Evolutionary conservation across 83 land plant species (phyloP).

Genomic region (Larix sibirica): DNA sequence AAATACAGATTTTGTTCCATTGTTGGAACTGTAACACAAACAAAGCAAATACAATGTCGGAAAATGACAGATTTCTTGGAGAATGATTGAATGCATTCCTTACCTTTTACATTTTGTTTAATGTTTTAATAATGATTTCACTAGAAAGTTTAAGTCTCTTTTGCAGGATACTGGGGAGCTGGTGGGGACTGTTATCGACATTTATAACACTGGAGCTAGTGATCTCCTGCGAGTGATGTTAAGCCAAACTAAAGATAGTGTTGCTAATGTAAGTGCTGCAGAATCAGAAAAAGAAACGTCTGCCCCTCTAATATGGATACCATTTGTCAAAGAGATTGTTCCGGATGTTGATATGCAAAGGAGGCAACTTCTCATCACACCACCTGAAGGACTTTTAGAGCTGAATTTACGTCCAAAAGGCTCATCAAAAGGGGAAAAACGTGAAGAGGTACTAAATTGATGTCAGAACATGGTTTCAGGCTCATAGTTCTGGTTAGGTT

Average conservation of each 20-base stretch:
- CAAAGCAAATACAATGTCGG: no score
- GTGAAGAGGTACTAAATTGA: conserved; percentile 48
- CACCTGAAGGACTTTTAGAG: conserved; percentile 86
- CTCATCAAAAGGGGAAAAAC: conserved; percentile 63
- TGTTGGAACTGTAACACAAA: no score
- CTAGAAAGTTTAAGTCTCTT: conserved; percentile 1
- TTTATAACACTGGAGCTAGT: conserved; percentile 69
- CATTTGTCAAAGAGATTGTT: conserved; percentile 90
- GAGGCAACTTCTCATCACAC: conserved; percentile 75
- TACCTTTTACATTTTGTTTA: not conserved
- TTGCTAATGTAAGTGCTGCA: conserved; percentile 14
- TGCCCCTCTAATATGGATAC: conserved; percentile 75
- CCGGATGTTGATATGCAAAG: conserved; percentile 68
- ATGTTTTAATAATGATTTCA: not conserved
- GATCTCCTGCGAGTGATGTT: conserved; percentile 81
- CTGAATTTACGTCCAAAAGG: conserved; percentile 70
- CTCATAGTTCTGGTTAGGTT: not conserved
- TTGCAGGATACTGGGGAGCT: conserved; percentile 66
- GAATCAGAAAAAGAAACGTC: conserved; percentile 16
- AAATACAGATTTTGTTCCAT: no score
- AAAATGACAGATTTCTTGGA: no score
- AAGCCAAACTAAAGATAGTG: conserved; percentile 11
- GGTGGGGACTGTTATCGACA: conserved; percentile 69
- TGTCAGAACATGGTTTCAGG: not conserved
- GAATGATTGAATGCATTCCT: not conserved